Evolutionary conservation across 768 basidiomycete genomes (phyloP).

Genomic region (Agaricus sinodeliciosus): DNA sequence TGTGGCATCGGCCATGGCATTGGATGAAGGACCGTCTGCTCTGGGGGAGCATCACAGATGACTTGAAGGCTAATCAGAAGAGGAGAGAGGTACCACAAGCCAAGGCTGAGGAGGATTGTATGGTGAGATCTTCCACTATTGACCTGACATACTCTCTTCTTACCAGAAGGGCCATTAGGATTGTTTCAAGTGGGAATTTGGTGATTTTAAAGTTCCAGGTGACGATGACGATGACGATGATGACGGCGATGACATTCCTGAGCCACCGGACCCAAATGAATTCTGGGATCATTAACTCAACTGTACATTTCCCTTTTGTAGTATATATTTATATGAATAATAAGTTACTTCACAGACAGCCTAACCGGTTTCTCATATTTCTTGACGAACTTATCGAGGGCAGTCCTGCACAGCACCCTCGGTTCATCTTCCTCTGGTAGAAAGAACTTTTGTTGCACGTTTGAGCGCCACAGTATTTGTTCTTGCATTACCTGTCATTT

Average conservation of each 20-base stretch:
- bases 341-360: not conserved
- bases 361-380: no score
- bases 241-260: conserved; percentile 2
- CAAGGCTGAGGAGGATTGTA: conserved; percentile 57
- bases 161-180: conserved; percentile 35
- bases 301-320: not conserved
- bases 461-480: conserved; percentile 11
- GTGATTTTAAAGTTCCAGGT: conserved; percentile 27
- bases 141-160: not conserved
- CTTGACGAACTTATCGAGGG: conserved; percentile 2
- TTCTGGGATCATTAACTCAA: not conserved
- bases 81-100: conserved; percentile 48
- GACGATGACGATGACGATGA: not conserved
- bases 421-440: conserved; percentile 1
- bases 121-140: conserved; percentile 28
- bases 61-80: conserved; percentile 18
- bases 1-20: conserved; percentile 7
- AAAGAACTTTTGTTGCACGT: conserved; percentile 18
- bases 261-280: not conserved
- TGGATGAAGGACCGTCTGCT: conserved; percentile 6
- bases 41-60: conserved; percentile 21
- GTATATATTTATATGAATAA: not conserved
- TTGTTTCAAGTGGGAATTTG: conserved; percentile 75
- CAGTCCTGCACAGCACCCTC: not conserved
- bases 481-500: not conserved